phyloP scores from a whole-genome alignment of 306 rosid species.

The Lablab purpureus region DNA sequence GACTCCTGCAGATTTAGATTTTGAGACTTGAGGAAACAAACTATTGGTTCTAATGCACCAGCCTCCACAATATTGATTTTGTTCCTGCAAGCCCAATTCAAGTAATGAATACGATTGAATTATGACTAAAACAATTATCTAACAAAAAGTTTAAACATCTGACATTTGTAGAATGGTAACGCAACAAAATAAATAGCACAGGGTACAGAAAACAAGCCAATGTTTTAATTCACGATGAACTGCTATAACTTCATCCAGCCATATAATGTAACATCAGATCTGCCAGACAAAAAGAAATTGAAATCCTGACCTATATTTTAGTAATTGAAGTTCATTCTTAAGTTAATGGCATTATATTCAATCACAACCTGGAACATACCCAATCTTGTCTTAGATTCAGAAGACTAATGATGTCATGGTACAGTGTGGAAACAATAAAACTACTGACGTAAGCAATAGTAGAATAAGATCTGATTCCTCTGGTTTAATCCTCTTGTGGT shows the following conservation, averaged over 20 bases:
- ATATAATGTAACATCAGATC: background rate
- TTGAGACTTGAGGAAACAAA: constrained; percentile 75
- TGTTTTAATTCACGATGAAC: background rate
- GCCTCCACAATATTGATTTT: constrained; percentile 89
- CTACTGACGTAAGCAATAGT: background rate
- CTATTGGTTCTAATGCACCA: constrained; percentile 87
- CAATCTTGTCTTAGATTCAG: constrained; percentile 1
- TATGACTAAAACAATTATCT: background rate
- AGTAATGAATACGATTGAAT: constrained; percentile 34
- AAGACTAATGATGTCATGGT: constrained; percentile 10
- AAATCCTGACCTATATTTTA: background rate
- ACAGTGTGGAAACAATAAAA: constrained; percentile 1
- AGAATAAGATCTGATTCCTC: background rate
- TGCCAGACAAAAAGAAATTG: constrained; percentile 20
- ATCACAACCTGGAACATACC: constrained; percentile 35
- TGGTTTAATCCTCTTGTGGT: constrained; percentile 9
- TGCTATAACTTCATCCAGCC: background rate
- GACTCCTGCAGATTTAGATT: constrained; percentile 71
- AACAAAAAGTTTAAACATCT: constrained; percentile 33
- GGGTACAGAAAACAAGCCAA: background rate
- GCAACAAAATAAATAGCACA: constrained; percentile 14
- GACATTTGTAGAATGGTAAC: background rate
- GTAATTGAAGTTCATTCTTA: constrained; percentile 30
- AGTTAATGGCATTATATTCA: constrained; percentile 34
- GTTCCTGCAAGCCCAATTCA: constrained; percentile 67